phyloP scores from a whole-genome alignment of 345 rosid species.

The Acer saccharum region DNA sequence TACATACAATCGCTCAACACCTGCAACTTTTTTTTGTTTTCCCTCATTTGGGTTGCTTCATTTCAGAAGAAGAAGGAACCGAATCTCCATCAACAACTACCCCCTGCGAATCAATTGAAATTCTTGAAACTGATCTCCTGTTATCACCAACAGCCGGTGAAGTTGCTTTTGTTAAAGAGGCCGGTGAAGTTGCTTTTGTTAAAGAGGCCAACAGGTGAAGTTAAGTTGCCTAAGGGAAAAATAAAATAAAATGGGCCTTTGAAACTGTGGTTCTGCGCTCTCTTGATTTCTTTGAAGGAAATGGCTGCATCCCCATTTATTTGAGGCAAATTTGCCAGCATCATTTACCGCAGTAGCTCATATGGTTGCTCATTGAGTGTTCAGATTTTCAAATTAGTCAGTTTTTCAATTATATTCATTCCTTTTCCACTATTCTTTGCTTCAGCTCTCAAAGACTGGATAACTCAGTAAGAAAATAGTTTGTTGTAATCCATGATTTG shows the following conservation, averaged over 20 bases:
- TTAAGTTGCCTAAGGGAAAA: background rate
- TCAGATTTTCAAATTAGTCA: slow-evolving; percentile 5
- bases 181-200: slow-evolving; percentile 40
- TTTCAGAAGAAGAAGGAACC: slow-evolving; percentile 49
- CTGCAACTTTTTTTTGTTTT: slow-evolving; percentile 2
- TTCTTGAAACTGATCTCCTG: slow-evolving; percentile 50
- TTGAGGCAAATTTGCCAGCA: background rate
- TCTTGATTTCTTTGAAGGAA: slow-evolving; percentile 6
- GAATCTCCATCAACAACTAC: slow-evolving; percentile 44
- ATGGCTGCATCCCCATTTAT: background rate
- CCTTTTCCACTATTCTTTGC: background rate
- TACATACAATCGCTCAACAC: background rate
- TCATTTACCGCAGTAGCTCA: background rate
- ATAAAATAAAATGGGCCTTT: background rate
- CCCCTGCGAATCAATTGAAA: slow-evolving; percentile 44
- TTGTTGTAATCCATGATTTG: slow-evolving; percentile 14
- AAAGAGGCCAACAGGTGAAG: slow-evolving; percentile 39
- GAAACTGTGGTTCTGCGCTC: background rate
- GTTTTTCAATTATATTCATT: background rate
- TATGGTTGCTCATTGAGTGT: slow-evolving; percentile 16
- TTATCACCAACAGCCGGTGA: slow-evolving; percentile 42
- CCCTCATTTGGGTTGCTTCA: slow-evolving; percentile 8
- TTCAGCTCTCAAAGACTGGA: slow-evolving; percentile 5
- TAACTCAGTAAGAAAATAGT: slow-evolving; percentile 5
- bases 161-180: slow-evolving; percentile 59